Evolutionary conservation across 345 rosid species (phyloP), one percentile per base, ranked within the genome.

Genomic region (Aquilaria malaccensis): DNA sequence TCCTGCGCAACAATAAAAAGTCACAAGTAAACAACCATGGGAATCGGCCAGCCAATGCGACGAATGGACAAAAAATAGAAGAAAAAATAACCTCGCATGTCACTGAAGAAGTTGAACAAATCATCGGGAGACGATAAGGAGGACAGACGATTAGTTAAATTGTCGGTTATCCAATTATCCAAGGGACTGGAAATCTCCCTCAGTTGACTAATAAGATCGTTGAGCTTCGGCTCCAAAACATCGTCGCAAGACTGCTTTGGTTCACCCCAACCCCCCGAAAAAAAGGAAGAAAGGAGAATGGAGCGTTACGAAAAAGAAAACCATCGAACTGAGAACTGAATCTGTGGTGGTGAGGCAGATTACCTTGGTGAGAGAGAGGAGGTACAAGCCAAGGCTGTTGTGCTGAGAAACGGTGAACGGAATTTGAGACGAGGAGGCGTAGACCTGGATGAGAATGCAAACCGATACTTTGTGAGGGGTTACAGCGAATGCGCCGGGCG

Each of bases 391-490:
- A 64, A 94, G 87, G 60, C 87, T 95, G 56, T 90, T 94, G 80
- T 90, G 97, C 66, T 94, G 95, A 64, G 99, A 75, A 58, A 90
- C 86, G 32, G 97, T 79, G 52, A 87, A 75, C 30, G 80, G 66
- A 58, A 79, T 61, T 68, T 84, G 87, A 32, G 86, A 65, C 6
- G 99, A 90, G 9, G 88, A 81, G 3, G 96, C 87, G 67, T 94
- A 86, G 66, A 83, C 55, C 76, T 94, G 91, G 46, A 90, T 74
- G 15, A 90, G 88, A 62, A 88, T 61, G 74, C 96, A 94, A 52
- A 88, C 71, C 30, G 99, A 90, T 55, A 86, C 83, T 70, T 88
- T 90, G 81, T 94, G 99, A 41, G 97, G 99, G 6, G 99, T 90
- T 10, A 94, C 49, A 2, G 76, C 63, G 58, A 94, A 88, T 50